Base-by-base conservation (phyloP, 23 red algal genomes). In the Chondrus crispus region DNA sequence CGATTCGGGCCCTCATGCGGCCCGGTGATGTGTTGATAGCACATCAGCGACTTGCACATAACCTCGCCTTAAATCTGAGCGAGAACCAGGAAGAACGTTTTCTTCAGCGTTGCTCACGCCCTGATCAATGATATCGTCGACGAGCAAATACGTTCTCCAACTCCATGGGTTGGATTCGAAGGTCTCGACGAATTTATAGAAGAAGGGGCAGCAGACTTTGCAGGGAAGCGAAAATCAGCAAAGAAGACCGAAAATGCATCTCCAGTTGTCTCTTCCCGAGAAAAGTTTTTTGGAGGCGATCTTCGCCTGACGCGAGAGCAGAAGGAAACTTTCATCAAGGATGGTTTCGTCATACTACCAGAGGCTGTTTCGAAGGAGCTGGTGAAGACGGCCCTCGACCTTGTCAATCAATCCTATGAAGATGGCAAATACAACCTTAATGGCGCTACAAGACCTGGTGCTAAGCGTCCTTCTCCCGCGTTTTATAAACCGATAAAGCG, bases 21-120 rank as follows among this genome's bases (percentile, higher is more conserved):
- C 69, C 63, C 2, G 85, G 85, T 4, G 85, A 89, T 39, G 85
- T 46, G n/a, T 55, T 89, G 14, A 55, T 89, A 19, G 85, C 69
- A 10, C 85, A 89, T 51, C 85, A 89, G 33, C 40, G 69, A 4
- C 29, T 89, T 16, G 85, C 46, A 8, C 66, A 75, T 32, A 49
- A 66, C 5, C 47, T 51, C 6, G 85, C 57, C 20, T 24, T 75
- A 12, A 89, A 89, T n/a, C 43, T 51, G 10, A 39, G 16, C 19
- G 0, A 40, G 0, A 18, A 68, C 35, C 39, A 41, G 85, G 3
- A 74, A 75, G 49, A 73, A 89, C 37, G 45, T 89, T 6, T 76
- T 51, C 69, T 89, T 76, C 48, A 66, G 85, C 29, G 68, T 89
- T 7, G 38, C 57, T 14, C 66, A 75, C 36, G 50, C 36, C 1